These are phyloP conservation scores for Globisporangium alternatum DNA, from an alignment of 352 stramenopile genomes.

Conservation along the genomic window DNA sequence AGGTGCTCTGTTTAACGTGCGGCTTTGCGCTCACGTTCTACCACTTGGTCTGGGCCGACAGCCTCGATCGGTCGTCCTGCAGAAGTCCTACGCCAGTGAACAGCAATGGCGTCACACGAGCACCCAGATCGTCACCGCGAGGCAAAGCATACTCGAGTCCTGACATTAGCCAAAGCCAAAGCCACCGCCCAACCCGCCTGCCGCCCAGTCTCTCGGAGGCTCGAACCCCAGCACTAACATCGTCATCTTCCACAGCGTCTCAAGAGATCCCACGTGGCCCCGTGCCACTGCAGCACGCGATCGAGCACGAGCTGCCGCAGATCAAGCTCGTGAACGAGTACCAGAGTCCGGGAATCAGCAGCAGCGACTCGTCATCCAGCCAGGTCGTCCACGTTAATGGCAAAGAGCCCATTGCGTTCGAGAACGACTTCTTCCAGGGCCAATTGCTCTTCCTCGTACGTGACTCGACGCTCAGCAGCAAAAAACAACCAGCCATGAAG, in stretches of 20 bases:
- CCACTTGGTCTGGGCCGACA: slow-evolving; percentile 23
- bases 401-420: slow-evolving; percentile 39
- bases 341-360: slow-evolving; percentile 12
- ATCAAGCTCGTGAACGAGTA: slow-evolving; percentile 32
- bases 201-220: slow-evolving; percentile 1
- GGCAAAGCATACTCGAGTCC: background rate
- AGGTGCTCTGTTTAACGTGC: slow-evolving; percentile 33
- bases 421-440: slow-evolving; percentile 43
- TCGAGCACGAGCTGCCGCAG: slow-evolving; percentile 25
- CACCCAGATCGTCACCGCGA: background rate
- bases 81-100: background rate
- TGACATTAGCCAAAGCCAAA: background rate
- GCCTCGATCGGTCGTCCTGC: background rate
- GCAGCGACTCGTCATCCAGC: slow-evolving; percentile 2
- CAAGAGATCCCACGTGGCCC: background rate
- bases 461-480: slow-evolving; percentile 17
- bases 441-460: slow-evolving; percentile 36
- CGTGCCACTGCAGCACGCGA: background rate
- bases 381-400: slow-evolving; percentile 21
- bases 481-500: background rate
- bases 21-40: slow-evolving; percentile 39
- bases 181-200: background rate
- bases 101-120: too few species aligned
- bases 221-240: background rate
- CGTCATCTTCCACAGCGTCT: background rate